Base-by-base conservation (phyloP, 371 early-diverging fungal genomes). In the Cokeromyces recurvatus region DNA sequence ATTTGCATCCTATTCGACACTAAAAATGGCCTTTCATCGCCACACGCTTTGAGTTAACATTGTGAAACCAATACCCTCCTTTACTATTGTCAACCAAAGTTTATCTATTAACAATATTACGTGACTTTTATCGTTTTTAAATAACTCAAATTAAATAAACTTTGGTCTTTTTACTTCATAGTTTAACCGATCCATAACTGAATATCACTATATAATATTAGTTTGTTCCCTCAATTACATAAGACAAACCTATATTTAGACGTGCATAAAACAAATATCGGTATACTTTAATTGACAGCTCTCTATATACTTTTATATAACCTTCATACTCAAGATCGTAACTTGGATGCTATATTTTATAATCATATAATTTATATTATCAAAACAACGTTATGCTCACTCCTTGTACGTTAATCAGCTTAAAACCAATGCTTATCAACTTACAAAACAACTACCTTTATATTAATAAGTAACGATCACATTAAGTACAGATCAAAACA, bases 11-110 rank as follows among this genome's bases (percentile, higher is more conserved):
- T 32, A 48, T 40, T 32, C 34, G 32, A 40, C 48, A 40, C 48
- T 48, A 32, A 48, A 48, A 40, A 29, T 32, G 48, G 34, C 48
- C 22, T 48, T 40, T 40, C 41, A 38, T 46, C 24, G 46, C 36
- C 48, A 32, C 39, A 48, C 48, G 32, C 40, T 48, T 38, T 46
- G 38, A 46, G 21, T 46, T 31, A 46, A 37, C 29, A 46, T 37
- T 46, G 46, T 46, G 38, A 36, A 35, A 44, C 36, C 24, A 44
- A 46, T 46, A 46, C 46, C 38, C 46, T 46, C 36, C 46, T 46
- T 46, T 46, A 46, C 37, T 36, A 46, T 46, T 37, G 46, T 37
- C 27, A 44, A 37, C 46, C 38, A 46, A 46, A 2, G 38, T 46
- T 46, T 46, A 46, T 37, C 38, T 35, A 44, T 44, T 32, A 44